phyloP scores from a whole-genome alignment of 805 yeast species.

The Metschnikowia santaceciliae region DNA sequence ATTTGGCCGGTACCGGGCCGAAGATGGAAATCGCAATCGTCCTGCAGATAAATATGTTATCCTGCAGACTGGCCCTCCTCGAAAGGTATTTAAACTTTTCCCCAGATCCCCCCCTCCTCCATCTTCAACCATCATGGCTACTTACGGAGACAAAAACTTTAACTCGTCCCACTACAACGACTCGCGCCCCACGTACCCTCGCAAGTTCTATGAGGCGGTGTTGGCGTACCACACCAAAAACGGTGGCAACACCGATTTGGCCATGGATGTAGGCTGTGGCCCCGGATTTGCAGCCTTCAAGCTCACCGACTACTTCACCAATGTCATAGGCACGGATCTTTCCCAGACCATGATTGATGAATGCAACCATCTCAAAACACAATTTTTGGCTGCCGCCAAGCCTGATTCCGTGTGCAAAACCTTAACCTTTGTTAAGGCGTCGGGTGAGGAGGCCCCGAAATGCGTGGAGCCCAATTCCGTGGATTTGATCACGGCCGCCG shows the following conservation, averaged over 20 bases:
- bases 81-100: too few species aligned
- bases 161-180: slow-evolving; percentile 49
- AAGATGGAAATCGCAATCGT: too few species aligned
- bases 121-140: slow-evolving; percentile 40
- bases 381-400: slow-evolving; percentile 12
- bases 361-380: slow-evolving; percentile 16
- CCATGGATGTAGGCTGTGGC: slow-evolving; percentile 77
- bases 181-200: slow-evolving; percentile 68
- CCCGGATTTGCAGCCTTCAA: slow-evolving; percentile 70
- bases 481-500: slow-evolving; percentile 75
- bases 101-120: too few species aligned
- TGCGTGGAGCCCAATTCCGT: slow-evolving; percentile 29
- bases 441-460: slow-evolving; percentile 26
- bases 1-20: too few species aligned
- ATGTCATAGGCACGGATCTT: slow-evolving; percentile 60
- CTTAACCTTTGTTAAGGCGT: slow-evolving; percentile 21
- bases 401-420: neutral
- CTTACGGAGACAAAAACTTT: slow-evolving; percentile 53
- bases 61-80: too few species aligned
- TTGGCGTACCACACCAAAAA: slow-evolving; percentile 36
- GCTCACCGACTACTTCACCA: slow-evolving; percentile 40
- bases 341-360: slow-evolving; percentile 51
- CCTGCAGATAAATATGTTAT: too few species aligned
- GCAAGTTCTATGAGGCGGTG: slow-evolving; percentile 41
- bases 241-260: slow-evolving; percentile 24